Conservation (phyloP, 257 asterid species). For the Fraxinus cuspidata region DNA sequence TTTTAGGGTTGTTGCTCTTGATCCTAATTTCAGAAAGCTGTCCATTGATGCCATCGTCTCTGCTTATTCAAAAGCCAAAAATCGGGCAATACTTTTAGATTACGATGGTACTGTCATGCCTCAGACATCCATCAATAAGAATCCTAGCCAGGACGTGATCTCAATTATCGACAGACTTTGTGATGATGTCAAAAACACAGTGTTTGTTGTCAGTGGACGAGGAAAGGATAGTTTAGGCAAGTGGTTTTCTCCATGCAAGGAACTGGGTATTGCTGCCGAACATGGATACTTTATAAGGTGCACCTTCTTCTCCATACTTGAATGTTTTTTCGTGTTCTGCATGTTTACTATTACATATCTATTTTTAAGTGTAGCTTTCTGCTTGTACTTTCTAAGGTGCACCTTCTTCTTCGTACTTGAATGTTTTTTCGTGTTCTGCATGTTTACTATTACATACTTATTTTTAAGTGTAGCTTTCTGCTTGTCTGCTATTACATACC, state of each 20-base stretch:
- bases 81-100: slow-evolving; percentile 50
- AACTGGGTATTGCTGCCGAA: slow-evolving; percentile 56
- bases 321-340: background rate
- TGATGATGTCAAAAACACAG: slow-evolving; percentile 39
- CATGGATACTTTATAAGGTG: slow-evolving; percentile 52
- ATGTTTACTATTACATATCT: background rate
- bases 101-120: slow-evolving; percentile 59
- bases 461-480: background rate
- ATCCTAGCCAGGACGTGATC: slow-evolving; percentile 39
- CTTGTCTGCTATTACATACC: background rate
- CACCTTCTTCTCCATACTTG: background rate
- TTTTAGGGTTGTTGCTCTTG: slow-evolving; percentile 56
- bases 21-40: slow-evolving; percentile 52
- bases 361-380: background rate
- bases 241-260: slow-evolving; percentile 51
- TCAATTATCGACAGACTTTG: slow-evolving; percentile 38
- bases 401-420: background rate
- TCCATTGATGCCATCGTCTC: slow-evolving; percentile 43
- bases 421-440: background rate
- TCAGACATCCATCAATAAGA: slow-evolving; percentile 40
- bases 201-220: slow-evolving; percentile 52
- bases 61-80: slow-evolving; percentile 43
- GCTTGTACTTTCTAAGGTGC: slow-evolving; percentile 36
- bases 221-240: slow-evolving; percentile 47
- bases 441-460: background rate